Base-by-base conservation (phyloP, 108 stramenopile species). In the Epipyxis sp. region DNA sequence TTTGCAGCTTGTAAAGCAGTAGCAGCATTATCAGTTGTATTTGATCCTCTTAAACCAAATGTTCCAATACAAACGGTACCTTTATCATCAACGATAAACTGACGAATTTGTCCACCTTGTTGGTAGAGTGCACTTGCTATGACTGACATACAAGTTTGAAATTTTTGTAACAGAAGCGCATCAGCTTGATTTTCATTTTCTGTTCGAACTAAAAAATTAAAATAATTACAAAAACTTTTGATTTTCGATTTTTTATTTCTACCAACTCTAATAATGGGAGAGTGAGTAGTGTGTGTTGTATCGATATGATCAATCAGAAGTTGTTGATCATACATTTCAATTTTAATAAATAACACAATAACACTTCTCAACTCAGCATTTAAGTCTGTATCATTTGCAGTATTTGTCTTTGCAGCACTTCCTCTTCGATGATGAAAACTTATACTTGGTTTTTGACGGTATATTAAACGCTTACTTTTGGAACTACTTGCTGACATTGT, bases 81-180 rank as follows among this genome's bases (percentile, higher is more conserved):
- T 81, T 84, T 89, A 84, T 89, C 89, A 61, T 89, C 89, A 32
- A 88, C 82, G 43, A 89, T 82, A 57, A 89, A 89, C 84, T 89
- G 87, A 77, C 87, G 87, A 29, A 89, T 29, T 29, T 65, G 61
- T 32, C 61, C 61, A 6, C 61, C 13, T 10, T 86, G 85, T 58
- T 80, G 54, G 82, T 86, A 86, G 3, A 87, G 81, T 1, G 84
- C 69, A 35, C 59, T 76, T 67, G 85, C 85, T 41, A 85, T 83
- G 3, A 65, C 61, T 10, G 20, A 10, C 3, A 65, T 65, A 37
- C 61, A 65, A 32, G 3, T 37, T 32, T 65, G 61, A 16, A 65
- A 3, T 37, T 32, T 16, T 32, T 29, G 30, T 32, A 65, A 37
- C 35, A 65, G 3, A 29, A 37, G 34, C 25, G 20, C 25, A 32